Percentiles rank a stretch among this genome's conserved stretches.
phyloP scores from a whole-genome alignment of 2,329 filamentous ascomycete species.

The Alternaria viburni region DNA sequence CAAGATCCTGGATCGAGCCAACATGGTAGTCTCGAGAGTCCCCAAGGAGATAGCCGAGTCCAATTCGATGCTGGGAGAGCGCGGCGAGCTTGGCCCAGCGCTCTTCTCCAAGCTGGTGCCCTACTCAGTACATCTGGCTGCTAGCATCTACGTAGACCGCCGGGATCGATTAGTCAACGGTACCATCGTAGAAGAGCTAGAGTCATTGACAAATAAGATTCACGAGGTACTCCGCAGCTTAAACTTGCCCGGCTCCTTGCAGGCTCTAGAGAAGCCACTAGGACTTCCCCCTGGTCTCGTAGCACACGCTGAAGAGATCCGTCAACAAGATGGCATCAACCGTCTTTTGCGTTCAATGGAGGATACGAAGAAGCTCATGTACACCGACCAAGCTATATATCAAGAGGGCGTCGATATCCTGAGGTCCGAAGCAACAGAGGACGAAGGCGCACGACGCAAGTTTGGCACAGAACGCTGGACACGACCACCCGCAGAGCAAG shows the following conservation, averaged over 20 bases:
- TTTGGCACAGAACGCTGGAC: constrained; percentile 89
- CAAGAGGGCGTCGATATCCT: constrained; percentile 82
- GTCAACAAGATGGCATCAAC: constrained; percentile 85
- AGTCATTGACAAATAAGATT: constrained; percentile 78
- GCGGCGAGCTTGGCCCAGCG: constrained; percentile 79
- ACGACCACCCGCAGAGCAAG: constrained; percentile 71
- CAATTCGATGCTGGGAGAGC: constrained; percentile 78
- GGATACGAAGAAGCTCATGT: constrained; percentile 88
- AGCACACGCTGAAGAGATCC: constrained; percentile 91
- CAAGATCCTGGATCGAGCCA: constrained; percentile 81
- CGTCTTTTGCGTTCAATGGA: constrained; percentile 79
- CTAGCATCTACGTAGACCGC: constrained; percentile 92
- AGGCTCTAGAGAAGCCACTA: constrained; percentile 92
- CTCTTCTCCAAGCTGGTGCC: constrained; percentile 92
- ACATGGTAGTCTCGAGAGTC: constrained; percentile 81
- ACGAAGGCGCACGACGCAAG: constrained; percentile 74
- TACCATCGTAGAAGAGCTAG: constrained; percentile 82
- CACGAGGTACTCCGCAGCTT: constrained; percentile 80
- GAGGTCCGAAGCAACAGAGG: constrained; percentile 81
- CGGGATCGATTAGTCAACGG: constrained; percentile 90
- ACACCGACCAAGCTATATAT: constrained; percentile 77
- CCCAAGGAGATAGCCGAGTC: constrained; percentile 85
- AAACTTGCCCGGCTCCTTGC: constrained; percentile 88
- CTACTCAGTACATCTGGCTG: constrained; percentile 92
- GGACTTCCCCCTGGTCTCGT: constrained; percentile 84